phyloP scores from a whole-genome alignment of 305 asterid species.

The Solanum chacoense region DNA sequence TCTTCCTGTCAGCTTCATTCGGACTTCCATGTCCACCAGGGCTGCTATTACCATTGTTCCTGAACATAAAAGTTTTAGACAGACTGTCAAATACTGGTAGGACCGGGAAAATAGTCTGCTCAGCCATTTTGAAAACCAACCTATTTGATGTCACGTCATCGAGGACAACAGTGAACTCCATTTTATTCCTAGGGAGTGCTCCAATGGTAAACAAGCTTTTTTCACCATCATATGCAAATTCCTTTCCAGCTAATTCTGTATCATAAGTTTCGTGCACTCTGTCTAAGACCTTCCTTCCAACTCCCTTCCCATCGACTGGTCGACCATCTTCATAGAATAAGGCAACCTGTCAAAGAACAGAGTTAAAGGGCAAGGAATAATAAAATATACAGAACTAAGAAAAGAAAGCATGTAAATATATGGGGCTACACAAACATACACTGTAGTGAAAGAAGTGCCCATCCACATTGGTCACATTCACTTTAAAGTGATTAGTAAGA shows the following conservation, averaged over 20 bases:
- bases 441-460: constrained; percentile 36
- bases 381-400: neutral
- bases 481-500: constrained; percentile 39
- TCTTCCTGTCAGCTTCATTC: constrained; percentile 27
- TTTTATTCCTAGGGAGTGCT: constrained; percentile 30
- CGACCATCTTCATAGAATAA: constrained; percentile 35
- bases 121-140: constrained; percentile 4
- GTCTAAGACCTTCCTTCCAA: constrained; percentile 34
- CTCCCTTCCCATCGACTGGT: constrained; percentile 22
- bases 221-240: constrained; percentile 37
- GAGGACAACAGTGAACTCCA: constrained; percentile 32
- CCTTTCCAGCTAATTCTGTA: constrained; percentile 26
- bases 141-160: constrained; percentile 24
- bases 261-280: constrained; percentile 28
- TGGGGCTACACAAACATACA: constrained; percentile 5
- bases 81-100: neutral
- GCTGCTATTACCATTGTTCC: constrained; percentile 23
- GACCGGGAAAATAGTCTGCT: neutral
- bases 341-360: constrained; percentile 18
- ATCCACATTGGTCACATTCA: constrained; percentile 19
- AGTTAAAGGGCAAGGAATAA: neutral
- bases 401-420: neutral
- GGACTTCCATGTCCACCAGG: constrained; percentile 13
- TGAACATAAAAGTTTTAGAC: neutral
- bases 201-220: constrained; percentile 37